Percentiles rank a stretch among this genome's conserved stretches.
Evolutionary conservation across 148 eudicot genomes (phyloP).

Genomic region (Chenopodium suecicum): DNA sequence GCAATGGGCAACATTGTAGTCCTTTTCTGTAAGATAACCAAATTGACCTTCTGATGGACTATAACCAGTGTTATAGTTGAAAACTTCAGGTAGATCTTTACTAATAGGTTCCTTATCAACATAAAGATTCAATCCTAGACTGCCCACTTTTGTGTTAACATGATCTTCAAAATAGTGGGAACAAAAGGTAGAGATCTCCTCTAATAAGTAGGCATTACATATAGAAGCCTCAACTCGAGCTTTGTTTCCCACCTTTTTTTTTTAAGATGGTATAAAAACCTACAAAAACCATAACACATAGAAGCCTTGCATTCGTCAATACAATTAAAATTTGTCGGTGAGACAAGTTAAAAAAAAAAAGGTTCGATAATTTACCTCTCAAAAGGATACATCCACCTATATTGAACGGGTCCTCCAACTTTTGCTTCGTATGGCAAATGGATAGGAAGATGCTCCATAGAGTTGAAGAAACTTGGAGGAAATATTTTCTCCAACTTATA

Average conservation of each 20-base stretch:
- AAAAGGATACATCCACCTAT: conserved; percentile 29
- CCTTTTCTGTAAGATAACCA: not conserved
- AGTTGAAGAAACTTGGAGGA: conserved; percentile 22
- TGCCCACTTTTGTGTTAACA: conserved; percentile 2
- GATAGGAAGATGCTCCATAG: conserved; percentile 18
- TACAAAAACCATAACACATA: not conserved
- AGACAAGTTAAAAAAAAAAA: not conserved
- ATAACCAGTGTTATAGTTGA: not conserved
- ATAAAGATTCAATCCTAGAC: not conserved
- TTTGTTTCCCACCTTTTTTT: not conserved
- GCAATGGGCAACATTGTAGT: not conserved
- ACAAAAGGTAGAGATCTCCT: conserved; percentile 10
- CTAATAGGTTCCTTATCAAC: not conserved
- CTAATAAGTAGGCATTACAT: not conserved
- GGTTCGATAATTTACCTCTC: conserved; percentile 22
- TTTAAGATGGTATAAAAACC: not conserved
- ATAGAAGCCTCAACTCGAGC: not conserved
- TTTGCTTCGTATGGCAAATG: not conserved
- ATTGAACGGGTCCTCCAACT: conserved; percentile 17
- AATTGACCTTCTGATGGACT: not conserved
- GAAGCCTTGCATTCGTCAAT: not conserved
- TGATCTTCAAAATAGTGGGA: conserved; percentile 1
- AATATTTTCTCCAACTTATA: conserved; percentile 33
- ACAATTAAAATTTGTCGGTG: too few species aligned
- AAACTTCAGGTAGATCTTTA: not conserved